Conservation (phyloP, 768 basidiomycete genomes). For the Holtermannia corniformis region DNA sequence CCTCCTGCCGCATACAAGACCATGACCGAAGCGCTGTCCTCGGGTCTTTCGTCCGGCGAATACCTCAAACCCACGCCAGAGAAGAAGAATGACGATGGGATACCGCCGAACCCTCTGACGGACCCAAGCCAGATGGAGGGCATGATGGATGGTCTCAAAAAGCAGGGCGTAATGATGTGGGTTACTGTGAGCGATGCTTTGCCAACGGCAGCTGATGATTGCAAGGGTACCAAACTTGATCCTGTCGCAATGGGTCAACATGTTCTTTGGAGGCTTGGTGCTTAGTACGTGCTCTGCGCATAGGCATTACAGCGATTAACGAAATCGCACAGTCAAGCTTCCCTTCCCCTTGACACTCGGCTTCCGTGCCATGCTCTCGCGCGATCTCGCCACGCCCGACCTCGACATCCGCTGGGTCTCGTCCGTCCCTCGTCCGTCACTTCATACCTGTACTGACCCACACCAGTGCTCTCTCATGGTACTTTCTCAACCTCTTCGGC, state of each 20-base stretch:
- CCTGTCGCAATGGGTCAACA: constrained; percentile 99
- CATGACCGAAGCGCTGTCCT: constrained; percentile 32
- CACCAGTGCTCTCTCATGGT: constrained; percentile 71
- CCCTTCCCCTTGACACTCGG: constrained; percentile 94
- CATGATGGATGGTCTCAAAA: constrained; percentile 99
- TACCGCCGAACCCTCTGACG: constrained; percentile 68
- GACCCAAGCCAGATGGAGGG: constrained; percentile 93
- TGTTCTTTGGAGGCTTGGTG: constrained; percentile 98
- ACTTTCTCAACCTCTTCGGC: constrained; percentile 98
- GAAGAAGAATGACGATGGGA: constrained; percentile 42
- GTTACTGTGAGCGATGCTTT: constrained; percentile 48
- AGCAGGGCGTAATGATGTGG: constrained; percentile 94
- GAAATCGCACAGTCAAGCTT: no score
- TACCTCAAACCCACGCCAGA: constrained; percentile 74
- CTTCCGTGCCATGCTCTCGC: constrained; percentile 96
- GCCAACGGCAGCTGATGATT: not conserved
- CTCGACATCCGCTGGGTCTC: constrained; percentile 99
- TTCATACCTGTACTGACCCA: not conserved
- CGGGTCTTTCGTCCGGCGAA: constrained; percentile 47
- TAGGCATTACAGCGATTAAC: constrained; percentile 40
- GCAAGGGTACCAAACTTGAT: constrained; percentile 65
- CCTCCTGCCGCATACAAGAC: constrained; percentile 38
- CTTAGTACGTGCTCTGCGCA: constrained; percentile 52
- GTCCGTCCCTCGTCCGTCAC: constrained; percentile 36
- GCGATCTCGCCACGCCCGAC: constrained; percentile 86